Base-by-base conservation (phyloP, 306 rosid species). In the Quercus gilva region DNA sequence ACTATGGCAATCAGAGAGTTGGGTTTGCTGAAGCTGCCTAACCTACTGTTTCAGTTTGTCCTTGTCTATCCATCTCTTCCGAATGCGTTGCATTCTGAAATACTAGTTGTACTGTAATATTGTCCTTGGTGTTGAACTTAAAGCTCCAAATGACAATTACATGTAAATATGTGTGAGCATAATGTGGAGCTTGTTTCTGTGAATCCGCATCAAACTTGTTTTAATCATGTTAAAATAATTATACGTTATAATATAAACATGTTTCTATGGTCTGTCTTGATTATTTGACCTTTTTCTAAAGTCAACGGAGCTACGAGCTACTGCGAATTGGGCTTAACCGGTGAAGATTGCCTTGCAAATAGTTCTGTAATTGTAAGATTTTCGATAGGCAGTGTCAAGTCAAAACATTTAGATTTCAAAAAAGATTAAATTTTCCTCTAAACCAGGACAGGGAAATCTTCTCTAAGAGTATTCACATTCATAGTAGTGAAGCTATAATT, bases 21-120 rank as follows among this genome's bases (percentile, higher is more conserved):
- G 94, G 94, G 20, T 88, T 90, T 76, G 94, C 94, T 2, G 94
- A 90, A 83, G 89, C 94, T 35, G 89, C 94, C 25, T 90, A 81
- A 29, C 20, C 33, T 74, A 53, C 59, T 3, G 26, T 43, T 55
- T 70, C 55, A 1, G 60, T 49, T 21, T 53, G 41, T 9, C 72
- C 74, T 7, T 31, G 20, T 60, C 74, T 82, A 19, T 74, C 45
- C 59, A 26, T 23, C 28, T 25, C 11, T 12, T 37, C 29, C 20
- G 56, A 59, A 73, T 10, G 18, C 26, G 2, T 18, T 33, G 26
- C 21, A 29, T 28, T 59, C 60, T 9, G 8, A 25, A 29, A 15
- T 8, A 14, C 26, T 51, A 23, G 76, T 26, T 63, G 8, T 49
- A 49, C 53, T 49, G 53, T 49, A 49, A 49, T 67, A 33, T 8